A percentile compares a stretch with the other conserved stretches of the same genome.
Conservation (phyloP, 441 rosid genomes). For the Aquilaria agallochum region DNA sequence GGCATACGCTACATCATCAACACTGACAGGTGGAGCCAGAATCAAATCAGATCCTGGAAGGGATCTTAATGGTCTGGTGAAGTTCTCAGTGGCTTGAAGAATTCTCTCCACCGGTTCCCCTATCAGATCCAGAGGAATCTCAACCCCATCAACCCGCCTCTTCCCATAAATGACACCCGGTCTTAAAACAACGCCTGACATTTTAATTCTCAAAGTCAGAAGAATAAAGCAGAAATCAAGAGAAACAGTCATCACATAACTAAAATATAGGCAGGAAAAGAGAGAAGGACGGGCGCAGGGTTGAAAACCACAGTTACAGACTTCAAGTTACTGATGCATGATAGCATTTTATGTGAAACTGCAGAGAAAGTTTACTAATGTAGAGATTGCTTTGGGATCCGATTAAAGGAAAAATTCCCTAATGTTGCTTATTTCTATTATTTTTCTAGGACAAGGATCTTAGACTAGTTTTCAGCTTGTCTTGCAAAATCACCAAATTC, state of each 20-base stretch:
- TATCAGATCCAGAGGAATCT: constrained; percentile 77
- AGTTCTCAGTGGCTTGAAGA: constrained; percentile 48
- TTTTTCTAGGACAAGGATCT: too few relatives aligned
- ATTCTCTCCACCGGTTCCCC: constrained; percentile 74
- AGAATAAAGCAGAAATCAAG: constrained; percentile 1
- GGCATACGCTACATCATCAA: constrained; percentile 79
- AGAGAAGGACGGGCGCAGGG: not conserved
- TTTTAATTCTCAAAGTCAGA: constrained; percentile 9
- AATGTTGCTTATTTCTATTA: too few relatives aligned
- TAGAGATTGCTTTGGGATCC: too few relatives aligned
- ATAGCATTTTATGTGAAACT: too few relatives aligned
- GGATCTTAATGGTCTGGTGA: constrained; percentile 65
- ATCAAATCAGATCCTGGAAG: constrained; percentile 88
- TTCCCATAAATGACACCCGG: constrained; percentile 87
- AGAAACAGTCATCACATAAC: not conserved
- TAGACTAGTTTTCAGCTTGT: too few relatives aligned
- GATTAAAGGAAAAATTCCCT: too few relatives aligned
- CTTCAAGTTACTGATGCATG: too few relatives aligned
- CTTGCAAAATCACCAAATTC: too few relatives aligned
- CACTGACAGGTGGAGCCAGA: constrained; percentile 77
- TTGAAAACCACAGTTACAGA: too few relatives aligned
- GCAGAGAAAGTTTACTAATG: too few relatives aligned
- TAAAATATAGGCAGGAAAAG: not conserved
- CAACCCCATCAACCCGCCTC: constrained; percentile 60
- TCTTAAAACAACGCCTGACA: constrained; percentile 75